phyloP scores from a whole-genome alignment of 2,329 filamentous ascomycete species.

The Thermoascus crustaceus region DNA sequence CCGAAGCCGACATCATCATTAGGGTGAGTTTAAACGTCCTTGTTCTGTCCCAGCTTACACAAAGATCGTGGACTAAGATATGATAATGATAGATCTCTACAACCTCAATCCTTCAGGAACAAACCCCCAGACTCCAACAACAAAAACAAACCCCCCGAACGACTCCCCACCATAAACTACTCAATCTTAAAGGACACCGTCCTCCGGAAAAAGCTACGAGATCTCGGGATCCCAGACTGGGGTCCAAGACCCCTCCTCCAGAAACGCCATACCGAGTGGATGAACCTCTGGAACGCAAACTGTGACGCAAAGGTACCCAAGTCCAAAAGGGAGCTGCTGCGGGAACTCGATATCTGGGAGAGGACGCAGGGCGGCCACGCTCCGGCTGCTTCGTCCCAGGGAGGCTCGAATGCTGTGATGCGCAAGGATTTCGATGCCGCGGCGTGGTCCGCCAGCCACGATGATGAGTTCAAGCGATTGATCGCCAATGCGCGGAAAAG shows the following conservation, averaged over 20 bases:
- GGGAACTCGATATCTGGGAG: slow-evolving; percentile 81
- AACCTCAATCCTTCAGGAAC: slow-evolving; percentile 11
- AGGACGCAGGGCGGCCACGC: slow-evolving; percentile 63
- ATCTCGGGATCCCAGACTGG: slow-evolving; percentile 65
- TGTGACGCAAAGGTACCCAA: slow-evolving; percentile 74
- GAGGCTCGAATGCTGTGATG: slow-evolving; percentile 49
- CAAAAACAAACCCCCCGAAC: slow-evolving; percentile 43
- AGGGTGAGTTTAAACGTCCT: slow-evolving; percentile 17
- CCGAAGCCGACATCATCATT: slow-evolving; percentile 14
- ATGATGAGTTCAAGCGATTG: slow-evolving; percentile 66
- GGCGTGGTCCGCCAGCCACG: slow-evolving; percentile 67
- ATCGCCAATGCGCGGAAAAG: slow-evolving; percentile 66
- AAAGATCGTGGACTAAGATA: neutral
- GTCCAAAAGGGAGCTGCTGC: slow-evolving; percentile 60
- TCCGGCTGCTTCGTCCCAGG: slow-evolving; percentile 18
- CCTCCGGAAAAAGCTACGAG: slow-evolving; percentile 70
- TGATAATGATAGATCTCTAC: slow-evolving; percentile 15
- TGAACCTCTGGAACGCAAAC: slow-evolving; percentile 94
- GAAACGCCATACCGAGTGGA: slow-evolving; percentile 81
- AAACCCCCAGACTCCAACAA: slow-evolving; percentile 11
- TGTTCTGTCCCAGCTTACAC: neutral
- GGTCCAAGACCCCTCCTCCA: slow-evolving; percentile 65
- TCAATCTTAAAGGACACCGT: slow-evolving; percentile 71
- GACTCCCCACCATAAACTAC: slow-evolving; percentile 76
- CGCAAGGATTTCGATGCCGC: slow-evolving; percentile 81